Conservation (phyloP, 768 basidiomycete species). For the Lactifluus volemus region DNA sequence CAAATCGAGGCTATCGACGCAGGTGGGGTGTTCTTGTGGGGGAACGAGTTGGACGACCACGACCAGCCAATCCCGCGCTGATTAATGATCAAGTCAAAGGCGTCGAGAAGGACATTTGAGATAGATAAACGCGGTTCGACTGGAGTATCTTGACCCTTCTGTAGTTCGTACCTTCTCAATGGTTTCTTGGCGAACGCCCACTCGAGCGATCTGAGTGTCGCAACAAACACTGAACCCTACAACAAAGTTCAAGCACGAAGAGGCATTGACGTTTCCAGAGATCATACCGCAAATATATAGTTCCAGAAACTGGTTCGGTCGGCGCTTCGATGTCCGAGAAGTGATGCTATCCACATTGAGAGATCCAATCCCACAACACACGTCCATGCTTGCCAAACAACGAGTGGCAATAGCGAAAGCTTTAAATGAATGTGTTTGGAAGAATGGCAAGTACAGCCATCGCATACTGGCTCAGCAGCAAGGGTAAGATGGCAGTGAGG, state of each 20-base stretch:
- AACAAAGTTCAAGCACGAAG: too few relatives aligned
- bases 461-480: neutral
- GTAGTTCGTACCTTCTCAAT: neutral
- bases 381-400: neutral
- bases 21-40: neutral
- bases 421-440: neutral
- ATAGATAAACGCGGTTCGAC: constrained; percentile 2
- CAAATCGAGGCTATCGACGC: neutral
- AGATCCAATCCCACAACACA: neutral
- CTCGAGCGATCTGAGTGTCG: neutral
- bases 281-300: neutral
- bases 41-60: constrained; percentile 4
- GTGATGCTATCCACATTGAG: neutral
- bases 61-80: constrained; percentile 13
- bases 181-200: neutral
- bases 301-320: constrained; percentile 2
- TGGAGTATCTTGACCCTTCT: neutral
- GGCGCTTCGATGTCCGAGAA: neutral
- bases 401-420: constrained; percentile 1
- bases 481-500: neutral
- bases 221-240: neutral
- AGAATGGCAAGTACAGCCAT: neutral
- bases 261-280: too few relatives aligned
- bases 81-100: constrained; percentile 10
- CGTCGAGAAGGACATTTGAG: constrained; percentile 9